These are phyloP conservation scores for Candida sphagnicola DNA, from an alignment of 805 yeast genomes.

Conservation along the genomic window DNA sequence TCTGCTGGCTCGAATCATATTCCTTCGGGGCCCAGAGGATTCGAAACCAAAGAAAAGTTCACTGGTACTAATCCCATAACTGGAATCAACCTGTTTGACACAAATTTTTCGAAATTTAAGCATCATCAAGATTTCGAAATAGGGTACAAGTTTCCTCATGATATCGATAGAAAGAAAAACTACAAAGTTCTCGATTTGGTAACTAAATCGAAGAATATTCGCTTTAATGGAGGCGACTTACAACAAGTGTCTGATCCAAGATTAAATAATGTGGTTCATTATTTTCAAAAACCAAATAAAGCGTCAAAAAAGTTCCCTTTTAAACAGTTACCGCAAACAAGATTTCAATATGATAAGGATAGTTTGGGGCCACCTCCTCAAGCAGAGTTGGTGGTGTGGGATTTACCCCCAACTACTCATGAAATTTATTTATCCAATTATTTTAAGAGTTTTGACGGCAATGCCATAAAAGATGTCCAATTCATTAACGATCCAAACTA, in stretches of 20 bases:
- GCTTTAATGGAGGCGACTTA: conserved; percentile 27
- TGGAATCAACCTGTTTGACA: conserved; percentile 30
- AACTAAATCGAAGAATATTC: conserved; percentile 35
- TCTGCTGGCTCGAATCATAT: not conserved
- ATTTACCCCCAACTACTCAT: conserved; percentile 52
- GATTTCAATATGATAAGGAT: conserved; percentile 56
- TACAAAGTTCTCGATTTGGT: conserved; percentile 40
- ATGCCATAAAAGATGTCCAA: conserved; percentile 50
- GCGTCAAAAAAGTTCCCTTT: conserved; percentile 37
- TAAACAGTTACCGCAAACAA: conserved; percentile 40
- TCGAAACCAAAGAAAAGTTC: not conserved
- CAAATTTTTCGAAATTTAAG: conserved; percentile 23
- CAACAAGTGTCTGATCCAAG: conserved; percentile 41
- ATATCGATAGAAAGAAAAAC: conserved; percentile 20
- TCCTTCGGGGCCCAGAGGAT: conserved; percentile 1
- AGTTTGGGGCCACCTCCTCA: conserved; percentile 76
- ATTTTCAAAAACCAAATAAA: conserved; percentile 36
- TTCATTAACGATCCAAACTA: conserved; percentile 66
- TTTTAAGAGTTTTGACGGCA: conserved; percentile 56
- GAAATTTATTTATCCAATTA: conserved; percentile 45
- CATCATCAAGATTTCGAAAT: conserved; percentile 22
- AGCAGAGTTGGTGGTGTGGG: conserved; percentile 66
- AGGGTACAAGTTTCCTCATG: conserved; percentile 7
- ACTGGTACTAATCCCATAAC: conserved; percentile 30
- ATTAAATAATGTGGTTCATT: conserved; percentile 15